Evolutionary conservation across 768 basidiomycete genomes (phyloP).

Genomic region (Postia placenta): DNA sequence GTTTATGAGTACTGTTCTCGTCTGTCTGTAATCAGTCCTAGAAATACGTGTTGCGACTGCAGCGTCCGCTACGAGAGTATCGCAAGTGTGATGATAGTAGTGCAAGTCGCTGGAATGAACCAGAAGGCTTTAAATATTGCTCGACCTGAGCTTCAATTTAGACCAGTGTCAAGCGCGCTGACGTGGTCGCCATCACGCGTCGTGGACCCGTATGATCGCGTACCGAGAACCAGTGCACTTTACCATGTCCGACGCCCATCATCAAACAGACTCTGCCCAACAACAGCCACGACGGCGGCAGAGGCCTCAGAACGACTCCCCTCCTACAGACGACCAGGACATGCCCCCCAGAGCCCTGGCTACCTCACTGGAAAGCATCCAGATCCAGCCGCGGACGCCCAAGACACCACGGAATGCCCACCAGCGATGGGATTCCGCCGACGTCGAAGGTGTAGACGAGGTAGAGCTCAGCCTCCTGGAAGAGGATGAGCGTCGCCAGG

Average conservation of each 20-base stretch:
- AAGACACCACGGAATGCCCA: conserved; percentile 14
- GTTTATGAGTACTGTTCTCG: too few relatives aligned
- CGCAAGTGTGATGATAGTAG: too few relatives aligned
- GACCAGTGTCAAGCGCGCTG: background rate
- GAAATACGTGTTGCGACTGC: too few relatives aligned
- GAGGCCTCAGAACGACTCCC: background rate
- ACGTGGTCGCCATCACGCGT: background rate
- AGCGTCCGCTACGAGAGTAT: too few relatives aligned
- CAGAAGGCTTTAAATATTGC: too few relatives aligned
- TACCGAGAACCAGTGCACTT: background rate
- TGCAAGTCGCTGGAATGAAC: too few relatives aligned
- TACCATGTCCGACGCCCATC: background rate
- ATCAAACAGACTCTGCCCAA: background rate
- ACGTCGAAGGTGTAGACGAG: conserved; percentile 33
- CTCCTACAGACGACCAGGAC: background rate
- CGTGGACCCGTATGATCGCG: background rate
- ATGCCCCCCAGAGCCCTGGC: conserved; percentile 20
- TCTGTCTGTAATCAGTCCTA: too few relatives aligned
- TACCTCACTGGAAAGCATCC: conserved; percentile 24
- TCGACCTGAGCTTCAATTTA: too few relatives aligned
- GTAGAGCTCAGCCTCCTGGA: conserved; percentile 57
- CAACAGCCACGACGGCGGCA: conserved; percentile 3
- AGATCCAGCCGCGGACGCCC: conserved; percentile 22
- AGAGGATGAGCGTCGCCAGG: conserved; percentile 46
- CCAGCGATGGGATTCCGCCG: conserved; percentile 11